phyloP scores from a whole-genome alignment of 2,329 filamentous ascomycete species.

The Purpureocillium lavendulum region DNA sequence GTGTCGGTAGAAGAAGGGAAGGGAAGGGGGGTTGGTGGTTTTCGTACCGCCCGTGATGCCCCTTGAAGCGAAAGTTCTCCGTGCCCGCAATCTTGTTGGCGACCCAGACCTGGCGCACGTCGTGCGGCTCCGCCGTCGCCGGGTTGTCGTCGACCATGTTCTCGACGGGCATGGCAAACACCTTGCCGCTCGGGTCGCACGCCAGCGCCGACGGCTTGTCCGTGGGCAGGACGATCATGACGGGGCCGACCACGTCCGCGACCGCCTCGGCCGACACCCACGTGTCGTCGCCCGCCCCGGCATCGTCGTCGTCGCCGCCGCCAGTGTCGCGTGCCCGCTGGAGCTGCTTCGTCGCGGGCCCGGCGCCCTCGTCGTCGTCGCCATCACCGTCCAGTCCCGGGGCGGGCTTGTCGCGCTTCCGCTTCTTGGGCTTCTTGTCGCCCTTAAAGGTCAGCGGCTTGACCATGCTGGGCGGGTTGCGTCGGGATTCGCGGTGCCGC shows the following conservation, averaged over 20 bases:
- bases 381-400: conserved; percentile 36
- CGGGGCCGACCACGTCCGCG: conserved; percentile 69
- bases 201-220: conserved; percentile 67
- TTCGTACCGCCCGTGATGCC: conserved; percentile 71
- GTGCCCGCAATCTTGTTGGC: conserved; percentile 77
- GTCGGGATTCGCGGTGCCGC: conserved; percentile 1
- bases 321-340: conserved; percentile 15
- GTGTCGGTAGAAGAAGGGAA: neutral
- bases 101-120: conserved; percentile 93
- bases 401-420: conserved; percentile 55
- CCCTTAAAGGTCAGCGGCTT: conserved; percentile 93
- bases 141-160: conserved; percentile 82
- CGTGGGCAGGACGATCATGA: conserved; percentile 75
- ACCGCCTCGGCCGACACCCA: conserved; percentile 81
- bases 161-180: conserved; percentile 75
- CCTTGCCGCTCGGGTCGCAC: conserved; percentile 77
- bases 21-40: neutral
- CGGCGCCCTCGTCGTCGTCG: conserved; percentile 30
- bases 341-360: conserved; percentile 10
- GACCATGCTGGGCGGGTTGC: conserved; percentile 48
- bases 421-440: conserved; percentile 90
- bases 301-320: conserved; percentile 9
- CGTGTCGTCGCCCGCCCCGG: conserved; percentile 60
- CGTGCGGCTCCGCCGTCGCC: conserved; percentile 84
- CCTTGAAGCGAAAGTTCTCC: conserved; percentile 77